Conservation (phyloP, 2,329 filamentous ascomycete genomes). For the Basipetospora chlamydospora region DNA sequence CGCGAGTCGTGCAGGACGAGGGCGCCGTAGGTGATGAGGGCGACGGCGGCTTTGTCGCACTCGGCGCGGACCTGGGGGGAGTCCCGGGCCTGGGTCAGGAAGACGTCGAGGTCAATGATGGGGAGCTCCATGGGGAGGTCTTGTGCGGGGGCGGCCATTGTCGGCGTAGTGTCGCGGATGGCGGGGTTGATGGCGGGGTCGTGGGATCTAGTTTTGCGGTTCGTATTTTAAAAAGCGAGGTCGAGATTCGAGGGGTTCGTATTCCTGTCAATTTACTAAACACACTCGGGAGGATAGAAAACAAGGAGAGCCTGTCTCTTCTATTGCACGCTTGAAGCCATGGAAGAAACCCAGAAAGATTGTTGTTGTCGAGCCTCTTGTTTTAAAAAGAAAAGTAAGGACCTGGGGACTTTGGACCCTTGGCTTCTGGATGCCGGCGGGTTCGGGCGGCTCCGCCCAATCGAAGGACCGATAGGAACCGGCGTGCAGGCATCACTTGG, state of each 20-base stretch:
- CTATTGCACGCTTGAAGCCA: too few relatives aligned
- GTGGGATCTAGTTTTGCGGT: too few relatives aligned
- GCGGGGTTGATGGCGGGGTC: slow-evolving; percentile 2
- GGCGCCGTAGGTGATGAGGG: slow-evolving; percentile 45
- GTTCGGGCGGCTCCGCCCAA: too few relatives aligned
- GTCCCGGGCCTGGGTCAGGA: slow-evolving; percentile 27
- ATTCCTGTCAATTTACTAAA: background rate
- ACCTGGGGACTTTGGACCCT: too few relatives aligned
- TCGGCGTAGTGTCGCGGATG: background rate
- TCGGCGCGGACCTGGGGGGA: slow-evolving; percentile 32
- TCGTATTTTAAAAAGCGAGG: background rate
- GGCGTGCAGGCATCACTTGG: too few relatives aligned
- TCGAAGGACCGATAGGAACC: too few relatives aligned
- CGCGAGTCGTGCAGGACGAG: slow-evolving; percentile 46
- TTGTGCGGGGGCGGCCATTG: slow-evolving; percentile 9
- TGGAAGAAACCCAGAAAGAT: too few relatives aligned
- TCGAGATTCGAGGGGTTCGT: background rate
- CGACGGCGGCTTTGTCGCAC: slow-evolving; percentile 37
- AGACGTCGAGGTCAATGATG: slow-evolving; percentile 44
- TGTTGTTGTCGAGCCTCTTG: too few relatives aligned
- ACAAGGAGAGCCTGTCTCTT: too few relatives aligned
- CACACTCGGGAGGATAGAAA: too few relatives aligned
- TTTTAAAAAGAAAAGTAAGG: too few relatives aligned
- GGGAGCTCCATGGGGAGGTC: slow-evolving; percentile 39
- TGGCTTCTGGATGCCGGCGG: too few relatives aligned